Base-by-base conservation (phyloP, 441 rosid genomes). In the Isatis lusitanica region DNA sequence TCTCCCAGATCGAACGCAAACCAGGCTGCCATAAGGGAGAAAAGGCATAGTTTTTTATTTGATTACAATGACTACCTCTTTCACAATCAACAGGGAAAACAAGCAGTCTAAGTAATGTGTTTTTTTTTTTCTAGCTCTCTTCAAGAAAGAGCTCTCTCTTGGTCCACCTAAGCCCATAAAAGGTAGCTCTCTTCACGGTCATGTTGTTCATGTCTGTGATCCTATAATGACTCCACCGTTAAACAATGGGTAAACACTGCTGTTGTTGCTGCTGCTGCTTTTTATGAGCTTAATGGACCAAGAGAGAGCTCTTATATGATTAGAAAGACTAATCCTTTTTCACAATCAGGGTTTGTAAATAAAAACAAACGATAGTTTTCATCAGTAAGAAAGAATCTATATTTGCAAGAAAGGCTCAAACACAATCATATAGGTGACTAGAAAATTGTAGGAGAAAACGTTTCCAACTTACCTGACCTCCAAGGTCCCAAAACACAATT, bases 1-100 rank as follows among this genome's bases (percentile, higher is more conserved):
- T 95, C 82, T 95, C 99, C 99, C 99, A 95, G 56, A 95, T 93
- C 5, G 99, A 85, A 51, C 98, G 90, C 44, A 95, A 90, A 66
- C 99, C 99, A 80, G 87, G 88, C 99, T 95, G 86, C 44, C 58
- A 66, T 59, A 38, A 55, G 2, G 35, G 10, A 17, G 13, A 36
- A 35, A 64, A 56, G 4, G 26, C 56, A 28, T 8, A 58, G 13
- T 58, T 21, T 21, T 21, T 21, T 48, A 40, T 58, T 64, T 76
- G 28, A 18, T 12, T 18, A 16, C n/a, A 46, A 46, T 52, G 74
- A 68, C 28, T 42, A n/a, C 11, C 46, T 47, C 21, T 52, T 24
- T 46, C 7, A 47, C 66, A 35, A n/a, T 10, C 7, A 51, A 67
- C 44, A 51, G 5, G 43, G 56, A 28, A 21, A 18, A 17, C n/a